Evolutionary conservation across 2,329 filamentous ascomycete species (phyloP).

Genomic region (Claviceps pazoutovae): DNA sequence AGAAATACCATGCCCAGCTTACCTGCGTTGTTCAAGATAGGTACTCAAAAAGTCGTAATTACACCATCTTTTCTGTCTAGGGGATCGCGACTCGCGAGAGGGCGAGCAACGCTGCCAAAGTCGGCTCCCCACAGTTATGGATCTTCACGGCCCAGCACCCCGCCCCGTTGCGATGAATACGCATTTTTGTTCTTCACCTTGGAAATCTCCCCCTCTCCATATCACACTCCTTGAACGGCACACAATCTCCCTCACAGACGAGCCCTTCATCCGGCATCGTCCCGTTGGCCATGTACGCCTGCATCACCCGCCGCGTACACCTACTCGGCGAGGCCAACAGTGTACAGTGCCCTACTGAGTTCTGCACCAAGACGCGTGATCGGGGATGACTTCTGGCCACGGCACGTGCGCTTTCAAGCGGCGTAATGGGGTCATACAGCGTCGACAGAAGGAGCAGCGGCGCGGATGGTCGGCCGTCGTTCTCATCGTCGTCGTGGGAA

Average conservation of each 20-base stretch:
- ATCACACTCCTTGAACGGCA: conserved; percentile 1
- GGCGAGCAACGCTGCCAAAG: too few species aligned
- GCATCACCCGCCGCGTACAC: conserved; percentile 6
- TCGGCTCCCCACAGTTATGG: too few species aligned
- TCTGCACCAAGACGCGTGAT: conserved; percentile 10
- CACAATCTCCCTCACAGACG: conserved; percentile 9
- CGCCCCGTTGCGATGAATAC: too few species aligned
- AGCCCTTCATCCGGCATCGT: conserved; percentile 8
- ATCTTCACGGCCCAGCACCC: too few species aligned
- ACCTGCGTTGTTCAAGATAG: too few species aligned
- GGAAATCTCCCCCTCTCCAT: neutral
- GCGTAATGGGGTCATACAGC: conserved; percentile 27
- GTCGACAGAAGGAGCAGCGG: conserved; percentile 27
- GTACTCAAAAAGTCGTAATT: too few species aligned
- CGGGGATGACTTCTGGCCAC: conserved; percentile 8
- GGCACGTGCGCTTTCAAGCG: conserved; percentile 20
- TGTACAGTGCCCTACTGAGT: conserved; percentile 10
- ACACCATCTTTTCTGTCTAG: too few species aligned
- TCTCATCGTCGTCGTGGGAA: conserved; percentile 7
- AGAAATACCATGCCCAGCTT: too few species aligned
- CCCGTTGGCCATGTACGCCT: conserved; percentile 10
- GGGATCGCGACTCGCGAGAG: too few species aligned
- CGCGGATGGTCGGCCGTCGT: conserved; percentile 17
- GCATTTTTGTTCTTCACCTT: neutral
- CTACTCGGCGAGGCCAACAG: conserved; percentile 5